Percentiles rank a stretch among this genome's conserved stretches.
Conservation (phyloP, 2,329 filamentous ascomycete genomes). For the Curvularia lunata region DNA sequence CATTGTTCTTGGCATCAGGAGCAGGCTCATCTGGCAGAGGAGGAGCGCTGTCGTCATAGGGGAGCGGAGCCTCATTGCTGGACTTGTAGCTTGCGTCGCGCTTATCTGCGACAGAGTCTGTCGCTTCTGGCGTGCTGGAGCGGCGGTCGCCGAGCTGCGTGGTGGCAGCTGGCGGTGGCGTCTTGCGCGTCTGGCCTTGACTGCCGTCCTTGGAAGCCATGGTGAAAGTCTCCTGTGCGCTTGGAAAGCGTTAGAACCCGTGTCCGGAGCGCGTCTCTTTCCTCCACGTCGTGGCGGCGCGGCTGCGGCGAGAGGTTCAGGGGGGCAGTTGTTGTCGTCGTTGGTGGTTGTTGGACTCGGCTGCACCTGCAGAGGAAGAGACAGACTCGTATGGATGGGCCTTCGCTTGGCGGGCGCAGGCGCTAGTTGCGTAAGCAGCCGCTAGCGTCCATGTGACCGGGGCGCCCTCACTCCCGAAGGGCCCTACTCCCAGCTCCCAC, state of each 20-base stretch:
- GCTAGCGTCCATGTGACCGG: constrained; percentile 9
- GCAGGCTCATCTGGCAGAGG: constrained; percentile 59
- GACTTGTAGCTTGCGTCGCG: constrained; percentile 19
- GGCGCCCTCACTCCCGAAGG: constrained; percentile 4
- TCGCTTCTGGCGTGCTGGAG: constrained; percentile 13
- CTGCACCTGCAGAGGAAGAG: constrained; percentile 6
- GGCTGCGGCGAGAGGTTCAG: constrained; percentile 12
- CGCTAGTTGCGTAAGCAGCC: constrained; percentile 10
- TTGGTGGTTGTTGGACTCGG: constrained; percentile 2
- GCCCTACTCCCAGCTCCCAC: neutral
- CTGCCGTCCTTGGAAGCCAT: constrained; percentile 25
- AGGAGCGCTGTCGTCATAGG: constrained; percentile 39
- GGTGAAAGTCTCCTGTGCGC: constrained; percentile 13
- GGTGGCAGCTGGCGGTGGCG: constrained; percentile 17
- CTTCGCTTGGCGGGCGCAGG: neutral
- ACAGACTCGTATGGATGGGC: neutral
- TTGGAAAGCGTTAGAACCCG: constrained; percentile 26
- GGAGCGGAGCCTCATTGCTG: constrained; percentile 30
- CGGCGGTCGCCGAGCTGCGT: constrained; percentile 17
- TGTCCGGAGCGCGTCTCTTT: constrained; percentile 18
- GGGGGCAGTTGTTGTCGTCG: constrained; percentile 1
- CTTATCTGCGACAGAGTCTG: constrained; percentile 12
- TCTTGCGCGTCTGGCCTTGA: constrained; percentile 19
- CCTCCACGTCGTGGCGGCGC: constrained; percentile 25
- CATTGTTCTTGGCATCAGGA: constrained; percentile 60